Evolutionary conservation across 495 filamentous ascomycete genomes (phyloP).

Genomic region (Lepraria neglecta): DNA sequence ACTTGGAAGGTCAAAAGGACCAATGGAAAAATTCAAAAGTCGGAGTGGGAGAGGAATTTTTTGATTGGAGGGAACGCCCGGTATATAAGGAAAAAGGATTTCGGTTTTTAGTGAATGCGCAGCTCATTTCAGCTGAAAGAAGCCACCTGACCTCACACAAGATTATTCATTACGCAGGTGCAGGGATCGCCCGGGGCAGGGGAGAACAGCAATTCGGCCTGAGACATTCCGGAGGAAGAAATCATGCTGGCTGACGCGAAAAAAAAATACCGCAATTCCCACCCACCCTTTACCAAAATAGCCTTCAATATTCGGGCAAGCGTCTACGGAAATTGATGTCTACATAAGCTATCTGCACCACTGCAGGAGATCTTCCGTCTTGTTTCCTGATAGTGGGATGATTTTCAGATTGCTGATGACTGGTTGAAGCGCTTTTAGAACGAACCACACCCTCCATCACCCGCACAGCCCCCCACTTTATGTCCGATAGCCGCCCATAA

Average conservation of each 20-base stretch:
- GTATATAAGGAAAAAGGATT: conserved; percentile 11
- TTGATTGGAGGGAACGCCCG: conserved; percentile 17
- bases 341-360: conserved; percentile 3
- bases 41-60: neutral
- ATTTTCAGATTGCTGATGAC: conserved; percentile 2
- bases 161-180: neutral
- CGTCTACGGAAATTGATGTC: conserved; percentile 1
- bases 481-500: conserved; percentile 15
- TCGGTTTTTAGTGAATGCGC: neutral
- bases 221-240: neutral
- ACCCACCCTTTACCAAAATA: neutral
- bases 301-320: neutral
- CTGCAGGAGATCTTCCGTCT: neutral
- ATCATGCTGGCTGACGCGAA: conserved; percentile 7
- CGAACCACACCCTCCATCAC: conserved; percentile 12
- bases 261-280: conserved; percentile 1
- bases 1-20: neutral
- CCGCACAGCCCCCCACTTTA: conserved; percentile 2
- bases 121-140: neutral
- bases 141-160: neutral
- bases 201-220: neutral
- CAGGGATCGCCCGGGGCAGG: conserved; percentile 9
- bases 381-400: neutral
- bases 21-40: conserved; percentile 7
- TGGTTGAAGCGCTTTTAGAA: conserved; percentile 13